phyloP scores from a whole-genome alignment of 1,284 basidiomycete genomes.

The Vanrija humicola region DNA sequence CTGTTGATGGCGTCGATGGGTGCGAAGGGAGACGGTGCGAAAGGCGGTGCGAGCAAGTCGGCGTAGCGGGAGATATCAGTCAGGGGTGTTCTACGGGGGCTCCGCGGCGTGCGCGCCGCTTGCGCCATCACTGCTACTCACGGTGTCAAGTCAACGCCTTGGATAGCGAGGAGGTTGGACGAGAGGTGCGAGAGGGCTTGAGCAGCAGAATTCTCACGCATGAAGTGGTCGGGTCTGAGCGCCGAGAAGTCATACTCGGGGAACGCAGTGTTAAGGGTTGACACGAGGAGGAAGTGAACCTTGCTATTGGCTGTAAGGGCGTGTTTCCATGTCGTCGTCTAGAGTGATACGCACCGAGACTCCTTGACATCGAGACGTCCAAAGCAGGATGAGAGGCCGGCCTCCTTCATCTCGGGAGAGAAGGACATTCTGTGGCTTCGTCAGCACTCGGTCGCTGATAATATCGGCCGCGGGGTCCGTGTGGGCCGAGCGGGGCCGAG shows the following conservation, averaged over 20 bases:
- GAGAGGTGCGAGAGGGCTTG: slow-evolving; percentile 35
- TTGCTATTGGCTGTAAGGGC: slow-evolving; percentile 26
- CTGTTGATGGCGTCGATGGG: not conserved
- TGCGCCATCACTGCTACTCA: slow-evolving; percentile 18
- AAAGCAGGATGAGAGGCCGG: slow-evolving; percentile 46
- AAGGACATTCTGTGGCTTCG: slow-evolving; percentile 41
- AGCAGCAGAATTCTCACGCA: slow-evolving; percentile 67
- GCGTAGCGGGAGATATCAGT: not conserved
- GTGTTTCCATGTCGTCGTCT: not conserved
- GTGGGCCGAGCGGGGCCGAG: no score
- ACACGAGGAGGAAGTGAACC: slow-evolving; percentile 70
- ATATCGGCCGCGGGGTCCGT: no score
- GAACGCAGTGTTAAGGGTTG: slow-evolving; percentile 93
- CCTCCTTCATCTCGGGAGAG: slow-evolving; percentile 48
- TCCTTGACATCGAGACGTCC: slow-evolving; percentile 48
- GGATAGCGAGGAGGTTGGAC: slow-evolving; percentile 28
- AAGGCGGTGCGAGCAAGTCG: not conserved
- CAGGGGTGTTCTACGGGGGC: slow-evolving; percentile 5
- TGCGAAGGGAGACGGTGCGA: slow-evolving; percentile 1
- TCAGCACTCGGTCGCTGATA: not conserved
- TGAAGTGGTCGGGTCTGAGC: slow-evolving; percentile 86
- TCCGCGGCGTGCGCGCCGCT: not conserved
- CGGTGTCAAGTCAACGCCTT: slow-evolving; percentile 23
- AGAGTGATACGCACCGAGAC: slow-evolving; percentile 34
- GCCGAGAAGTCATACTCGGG: slow-evolving; percentile 97